These are phyloP conservation scores for Entamoeba histolytica DNA, from an alignment of 208 protist genomes.

Conservation along the genomic window DNA sequence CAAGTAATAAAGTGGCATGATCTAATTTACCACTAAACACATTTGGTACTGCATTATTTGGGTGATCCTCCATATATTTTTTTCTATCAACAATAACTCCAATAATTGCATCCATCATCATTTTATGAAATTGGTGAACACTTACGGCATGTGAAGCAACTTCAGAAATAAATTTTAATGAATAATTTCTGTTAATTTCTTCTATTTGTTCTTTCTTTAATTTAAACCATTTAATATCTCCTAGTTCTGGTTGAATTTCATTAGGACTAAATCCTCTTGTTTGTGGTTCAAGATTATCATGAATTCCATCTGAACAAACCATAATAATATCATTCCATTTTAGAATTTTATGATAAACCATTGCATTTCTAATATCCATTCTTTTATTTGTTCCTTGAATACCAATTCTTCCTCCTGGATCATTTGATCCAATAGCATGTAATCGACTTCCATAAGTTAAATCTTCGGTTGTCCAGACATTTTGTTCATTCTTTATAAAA, in stretches of 20 bases:
- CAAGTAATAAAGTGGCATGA: not conserved
- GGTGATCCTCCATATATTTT: not conserved
- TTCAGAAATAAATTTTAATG: not conserved
- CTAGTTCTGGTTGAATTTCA: not conserved
- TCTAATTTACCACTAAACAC: not conserved
- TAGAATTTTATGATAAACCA: not conserved
- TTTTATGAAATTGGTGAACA: not conserved
- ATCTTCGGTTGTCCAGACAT: not conserved
- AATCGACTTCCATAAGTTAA: not conserved
- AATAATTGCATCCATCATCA: not conserved
- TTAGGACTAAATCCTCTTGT: not conserved
- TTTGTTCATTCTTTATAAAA: not conserved
- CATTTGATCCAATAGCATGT: not conserved
- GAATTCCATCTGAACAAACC: not conserved
- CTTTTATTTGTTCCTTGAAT: not conserved
- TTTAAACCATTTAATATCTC: not conserved
- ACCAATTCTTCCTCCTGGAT: not conserved
- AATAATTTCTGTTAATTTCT: not conserved
- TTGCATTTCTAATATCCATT: not conserved
- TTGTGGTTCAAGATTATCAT: not conserved
- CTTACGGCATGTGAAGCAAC: not conserved
- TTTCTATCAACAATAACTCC: not conserved
- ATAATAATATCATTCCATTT: not conserved
- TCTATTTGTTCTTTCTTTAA: not conserved
- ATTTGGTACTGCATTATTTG: not conserved